Conservation (phyloP, 2,329 filamentous ascomycete genomes). For the Lachnellula cervina region DNA sequence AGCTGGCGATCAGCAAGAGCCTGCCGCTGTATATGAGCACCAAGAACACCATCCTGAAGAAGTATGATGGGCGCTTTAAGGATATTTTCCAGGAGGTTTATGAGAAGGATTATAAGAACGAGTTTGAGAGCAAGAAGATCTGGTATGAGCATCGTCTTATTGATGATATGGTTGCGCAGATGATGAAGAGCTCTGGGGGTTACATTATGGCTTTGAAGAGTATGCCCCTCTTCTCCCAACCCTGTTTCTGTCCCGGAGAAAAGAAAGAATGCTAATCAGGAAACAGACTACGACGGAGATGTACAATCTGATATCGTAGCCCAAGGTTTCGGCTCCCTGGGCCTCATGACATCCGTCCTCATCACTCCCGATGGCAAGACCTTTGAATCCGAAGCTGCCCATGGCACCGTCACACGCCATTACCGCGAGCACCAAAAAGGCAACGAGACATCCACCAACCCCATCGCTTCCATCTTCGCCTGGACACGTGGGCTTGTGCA, state of each 20-base stretch:
- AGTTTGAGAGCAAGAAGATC: conserved; percentile 87
- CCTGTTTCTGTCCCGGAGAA: neutral
- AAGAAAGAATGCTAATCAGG: conserved; percentile 14
- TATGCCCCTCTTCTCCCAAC: conserved; percentile 39
- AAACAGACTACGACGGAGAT: conserved; percentile 91
- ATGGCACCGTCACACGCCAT: conserved; percentile 97
- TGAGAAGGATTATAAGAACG: conserved; percentile 76
- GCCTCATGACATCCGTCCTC: conserved; percentile 96
- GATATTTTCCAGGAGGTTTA: conserved; percentile 99
- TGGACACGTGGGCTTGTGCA: conserved; percentile 95
- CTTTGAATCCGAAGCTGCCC: conserved; percentile 95
- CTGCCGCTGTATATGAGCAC: conserved; percentile 99
- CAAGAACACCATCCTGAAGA: conserved; percentile 99
- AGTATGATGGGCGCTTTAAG: conserved; percentile 98
- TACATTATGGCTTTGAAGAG: conserved; percentile 99
- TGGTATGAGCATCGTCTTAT: conserved; percentile 99
- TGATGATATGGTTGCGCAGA: conserved; percentile 99
- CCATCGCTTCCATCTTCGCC: conserved; percentile 97
- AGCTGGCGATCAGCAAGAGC: conserved; percentile 81
- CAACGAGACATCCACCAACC: conserved; percentile 94
- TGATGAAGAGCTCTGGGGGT: conserved; percentile 97
- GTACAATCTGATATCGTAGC: conserved; percentile 98
- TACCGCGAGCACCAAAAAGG: conserved; percentile 99
- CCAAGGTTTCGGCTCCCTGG: conserved; percentile 95
- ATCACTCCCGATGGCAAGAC: conserved; percentile 96